Evolutionary conservation across 495 filamentous ascomycete genomes (phyloP), one percentile per base, ranked within the genome.

Genomic region (Friedmanniomyces simplex): DNA sequence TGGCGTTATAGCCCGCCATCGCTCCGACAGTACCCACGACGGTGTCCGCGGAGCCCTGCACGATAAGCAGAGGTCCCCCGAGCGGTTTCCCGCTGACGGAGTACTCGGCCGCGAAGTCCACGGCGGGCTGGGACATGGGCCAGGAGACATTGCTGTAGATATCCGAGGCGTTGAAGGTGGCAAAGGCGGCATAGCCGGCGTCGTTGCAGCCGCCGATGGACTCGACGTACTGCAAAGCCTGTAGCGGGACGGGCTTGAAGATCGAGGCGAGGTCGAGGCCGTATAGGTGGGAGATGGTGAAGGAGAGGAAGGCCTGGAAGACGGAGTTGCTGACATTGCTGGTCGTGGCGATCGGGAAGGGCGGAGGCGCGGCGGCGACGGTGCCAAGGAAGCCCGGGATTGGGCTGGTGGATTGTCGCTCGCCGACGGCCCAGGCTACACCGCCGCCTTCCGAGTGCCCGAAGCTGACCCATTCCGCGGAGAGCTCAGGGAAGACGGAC

Each of bases 381-480:
- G 71, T 62, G 3, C 76, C 76, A 11, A 71, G 55, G 62, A 73
- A 78, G 36, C 74, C 74, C 3, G 57, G 16, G 0, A 66, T 56
- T 1, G 73, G 63, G 1, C 32, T 3, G 34, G 16, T 45, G n/a
- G 55, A 47, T 26, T 52, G 55, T 8, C 69, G 65, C 61, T 78
- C 68, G 1, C 74, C 74, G 14, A 69, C 61, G 13, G 57, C 68
- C 76, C 75, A 79, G 2, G 72, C 71, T 0, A 69, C 72, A 0
- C 72, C 71, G 16, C 75, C 77, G 0, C 76, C 76, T 60, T 79
- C 72, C 24, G 71, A 75, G 54, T 79, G 77, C 0, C 78, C 78
- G 22, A 79, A 65, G 0, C 62, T 54, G 1, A 76, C 71, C 55
- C 74, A 81, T 1, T 67, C 50, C 1, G 53, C 22, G 21, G 62